Percentiles rank a stretch among this genome's conserved stretches.
Evolutionary conservation across 2,329 filamentous ascomycete genomes (phyloP).

Genomic region (Teratosphaeria destructans): DNA sequence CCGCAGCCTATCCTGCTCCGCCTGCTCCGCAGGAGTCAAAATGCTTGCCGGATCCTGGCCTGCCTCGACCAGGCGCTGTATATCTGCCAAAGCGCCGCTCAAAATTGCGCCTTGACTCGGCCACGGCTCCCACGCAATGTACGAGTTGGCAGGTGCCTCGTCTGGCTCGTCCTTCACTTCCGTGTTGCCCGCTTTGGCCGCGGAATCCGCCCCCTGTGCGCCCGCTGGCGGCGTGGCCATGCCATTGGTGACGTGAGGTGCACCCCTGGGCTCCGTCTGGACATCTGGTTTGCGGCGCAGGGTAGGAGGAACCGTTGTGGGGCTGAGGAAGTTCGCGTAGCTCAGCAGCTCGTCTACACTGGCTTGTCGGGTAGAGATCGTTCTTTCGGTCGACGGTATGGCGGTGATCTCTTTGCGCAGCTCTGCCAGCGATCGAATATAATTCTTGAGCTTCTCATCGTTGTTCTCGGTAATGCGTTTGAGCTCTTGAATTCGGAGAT

Average conservation of each 20-base stretch:
- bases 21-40: constrained; percentile 34
- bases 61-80: constrained; percentile 50
- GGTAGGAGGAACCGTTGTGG: constrained; percentile 64
- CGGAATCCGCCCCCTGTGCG: constrained; percentile 5
- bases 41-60: constrained; percentile 49
- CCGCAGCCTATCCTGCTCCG: constrained; percentile 24
- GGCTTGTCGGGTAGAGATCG: constrained; percentile 39
- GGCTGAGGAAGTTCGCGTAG: constrained; percentile 71
- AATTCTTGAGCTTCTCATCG: constrained; percentile 63
- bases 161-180: constrained; percentile 17
- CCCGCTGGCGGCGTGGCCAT: constrained; percentile 17
- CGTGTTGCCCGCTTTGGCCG: constrained; percentile 4
- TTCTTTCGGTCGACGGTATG: constrained; percentile 44
- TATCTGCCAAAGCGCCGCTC: constrained; percentile 52
- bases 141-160: constrained; percentile 27
- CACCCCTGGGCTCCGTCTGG: constrained; percentile 1
- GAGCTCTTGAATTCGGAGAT: constrained; percentile 58
- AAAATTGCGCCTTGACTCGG: constrained; percentile 60
- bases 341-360: constrained; percentile 63
- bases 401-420: constrained; percentile 63
- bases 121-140: constrained; percentile 51
- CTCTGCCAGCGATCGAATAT: constrained; percentile 57
- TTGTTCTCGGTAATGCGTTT: constrained; percentile 54
- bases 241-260: constrained; percentile 21
- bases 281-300: constrained; percentile 22